phyloP scores from a whole-genome alignment of 202 grass and related monocot species.

The Saccharum hybrid region DNA sequence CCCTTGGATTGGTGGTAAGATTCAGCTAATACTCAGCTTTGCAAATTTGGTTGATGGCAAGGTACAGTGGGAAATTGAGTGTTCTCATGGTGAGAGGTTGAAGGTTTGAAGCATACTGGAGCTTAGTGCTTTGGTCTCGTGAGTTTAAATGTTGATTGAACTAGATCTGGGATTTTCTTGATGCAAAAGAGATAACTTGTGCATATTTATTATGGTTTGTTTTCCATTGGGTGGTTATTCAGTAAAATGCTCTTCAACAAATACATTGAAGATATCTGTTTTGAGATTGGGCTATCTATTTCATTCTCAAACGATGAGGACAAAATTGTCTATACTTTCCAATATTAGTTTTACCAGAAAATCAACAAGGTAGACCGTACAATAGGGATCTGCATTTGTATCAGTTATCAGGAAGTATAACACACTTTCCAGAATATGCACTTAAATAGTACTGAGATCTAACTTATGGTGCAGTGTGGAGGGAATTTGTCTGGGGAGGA shows the following conservation, averaged over 20 bases:
- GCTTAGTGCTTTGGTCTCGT: background rate
- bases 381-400: background rate
- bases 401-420: constrained; percentile 2
- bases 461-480: constrained; percentile 66
- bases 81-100: background rate
- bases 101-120: background rate
- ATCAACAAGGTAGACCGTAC: background rate
- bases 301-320: background rate
- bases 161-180: background rate
- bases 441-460: constrained; percentile 14
- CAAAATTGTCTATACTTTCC: background rate
- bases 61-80: background rate
- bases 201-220: constrained; percentile 9
- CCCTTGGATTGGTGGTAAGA: background rate
- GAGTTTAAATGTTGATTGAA: background rate
- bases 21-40: background rate
- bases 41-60: background rate
- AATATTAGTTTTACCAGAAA: constrained; percentile 12
- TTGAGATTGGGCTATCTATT: constrained; percentile 20
- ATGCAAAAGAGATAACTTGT: background rate
- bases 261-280: background rate
- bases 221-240: constrained; percentile 16
- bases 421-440: constrained; percentile 9
- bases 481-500: constrained; percentile 93
- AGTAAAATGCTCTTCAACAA: constrained; percentile 11